These are phyloP conservation scores for Linderina pennispora DNA, from an alignment of 192 early-diverging fungal genomes.

Conservation along the genomic window DNA sequence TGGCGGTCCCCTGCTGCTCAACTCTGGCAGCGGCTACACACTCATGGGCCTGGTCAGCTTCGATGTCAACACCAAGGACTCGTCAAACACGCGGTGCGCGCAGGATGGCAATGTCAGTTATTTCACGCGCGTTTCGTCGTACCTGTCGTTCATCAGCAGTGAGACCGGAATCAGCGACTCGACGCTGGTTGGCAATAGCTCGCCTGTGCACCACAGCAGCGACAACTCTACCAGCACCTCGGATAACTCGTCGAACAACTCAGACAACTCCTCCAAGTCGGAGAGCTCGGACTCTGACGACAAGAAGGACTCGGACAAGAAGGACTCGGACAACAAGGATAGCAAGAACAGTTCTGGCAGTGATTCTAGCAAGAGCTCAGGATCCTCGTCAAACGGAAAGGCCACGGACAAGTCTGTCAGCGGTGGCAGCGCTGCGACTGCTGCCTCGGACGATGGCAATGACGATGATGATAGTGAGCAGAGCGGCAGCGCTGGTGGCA, in stretches of 20 bases:
- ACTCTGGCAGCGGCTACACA: conserved; percentile 19
- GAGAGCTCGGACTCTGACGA: background rate
- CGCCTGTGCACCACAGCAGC: conserved; percentile 17
- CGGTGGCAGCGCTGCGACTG: background rate
- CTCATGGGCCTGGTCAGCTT: conserved; percentile 44
- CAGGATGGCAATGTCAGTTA: conserved; percentile 41
- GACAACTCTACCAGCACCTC: background rate
- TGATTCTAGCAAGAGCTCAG: background rate
- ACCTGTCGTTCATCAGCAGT: conserved; percentile 32
- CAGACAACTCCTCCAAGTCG: too few species aligned
- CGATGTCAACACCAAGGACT: conserved; percentile 38
- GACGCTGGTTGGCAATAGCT: conserved; percentile 6
- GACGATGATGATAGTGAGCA: background rate
- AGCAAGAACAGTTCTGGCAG: background rate
- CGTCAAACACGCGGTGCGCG: conserved; percentile 34
- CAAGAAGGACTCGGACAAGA: background rate
- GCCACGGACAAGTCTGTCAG: background rate
- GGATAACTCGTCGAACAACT: background rate
- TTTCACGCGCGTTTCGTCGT: conserved; percentile 42
- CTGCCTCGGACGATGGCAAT: background rate
- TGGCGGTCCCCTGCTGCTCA: conserved; percentile 39
- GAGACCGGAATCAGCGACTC: conserved; percentile 25
- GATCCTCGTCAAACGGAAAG: background rate
- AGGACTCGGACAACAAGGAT: background rate
- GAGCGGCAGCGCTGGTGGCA: background rate